Evolutionary conservation across 129 eudicot species (phyloP), one percentile per base, ranked within the genome.

Genomic region (Heracleum sosnowskyi): DNA sequence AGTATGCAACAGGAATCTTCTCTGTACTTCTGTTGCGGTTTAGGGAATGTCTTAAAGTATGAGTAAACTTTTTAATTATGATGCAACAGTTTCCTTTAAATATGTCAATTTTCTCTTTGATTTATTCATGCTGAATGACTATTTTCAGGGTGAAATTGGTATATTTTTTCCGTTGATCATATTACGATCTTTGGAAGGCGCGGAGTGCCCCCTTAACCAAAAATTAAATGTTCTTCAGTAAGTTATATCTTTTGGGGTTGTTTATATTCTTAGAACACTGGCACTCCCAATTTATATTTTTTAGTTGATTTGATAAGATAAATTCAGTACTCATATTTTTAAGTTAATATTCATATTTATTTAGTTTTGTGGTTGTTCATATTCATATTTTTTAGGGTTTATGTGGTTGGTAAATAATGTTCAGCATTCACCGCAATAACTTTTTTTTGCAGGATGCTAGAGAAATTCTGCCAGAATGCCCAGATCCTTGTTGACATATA

Each of bases 1-100:
- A 95, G 99, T 89, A 92, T 82, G 97, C 97, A 72, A 81, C 95
- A 60, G 97, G 99, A 87, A 95, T 92, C 76, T 95, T 95, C 77
- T 76, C 90, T 3, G 91, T 95, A 74, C 94, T 95, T 78, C 73
- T 95, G 84, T 76, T 89, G 88, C 92, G 96, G 80, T 92, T 95
- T 84, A 95, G 99, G 80, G 96, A 92, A 82, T 83, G 92, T 80
- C 96, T 90, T 44, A 95, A 95, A 87, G 99, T 95, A 83, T 66
- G 86, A 42, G 18, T 7, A 34, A 76, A 78, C 51, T 73, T 78
- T 68, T 74, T 60, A 46, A 33, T 39, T 35, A 13, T 2, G 4
- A 46, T 37, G 10, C 40, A 42, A 44, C 46, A 66, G 16, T 40
- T n/a, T n/a, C 5, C 5, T 22, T 40, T 20, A 8, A 37, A 26